Percentiles rank a stretch among this genome's conserved stretches.
Conservation (phyloP, 179 eudicot species). For the Spinacia oleracea region DNA sequence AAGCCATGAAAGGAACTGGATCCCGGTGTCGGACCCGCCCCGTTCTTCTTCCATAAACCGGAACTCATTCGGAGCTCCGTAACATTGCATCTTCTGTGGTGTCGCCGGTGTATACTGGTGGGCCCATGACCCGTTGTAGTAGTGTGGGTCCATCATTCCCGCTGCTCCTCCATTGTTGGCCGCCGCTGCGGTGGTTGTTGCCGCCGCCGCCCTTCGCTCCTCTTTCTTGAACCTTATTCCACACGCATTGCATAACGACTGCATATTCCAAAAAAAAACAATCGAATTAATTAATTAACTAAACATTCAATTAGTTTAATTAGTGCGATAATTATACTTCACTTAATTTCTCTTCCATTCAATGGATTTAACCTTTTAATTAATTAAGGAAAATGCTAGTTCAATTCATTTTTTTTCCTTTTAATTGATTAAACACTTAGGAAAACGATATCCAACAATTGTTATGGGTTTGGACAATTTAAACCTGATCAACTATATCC, state of each 20-base stretch:
- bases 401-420: too few species aligned
- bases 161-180: constrained; percentile 17
- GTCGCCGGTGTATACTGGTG: constrained; percentile 27
- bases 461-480: too few species aligned
- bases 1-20: constrained; percentile 63
- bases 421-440: too few species aligned
- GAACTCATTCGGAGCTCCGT: constrained; percentile 53
- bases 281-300: neutral
- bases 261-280: constrained; percentile 18
- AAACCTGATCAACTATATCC: too few species aligned
- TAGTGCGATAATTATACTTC: too few species aligned
- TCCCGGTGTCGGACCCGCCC: constrained; percentile 43
- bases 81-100: constrained; percentile 53
- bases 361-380: too few species aligned
- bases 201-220: constrained; percentile 83
- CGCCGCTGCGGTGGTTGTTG: constrained; percentile 37
- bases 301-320: too few species aligned
- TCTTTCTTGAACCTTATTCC: constrained; percentile 97
- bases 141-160: constrained; percentile 42
- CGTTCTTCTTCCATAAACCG: constrained; percentile 58
- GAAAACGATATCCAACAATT: too few species aligned
- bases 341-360: too few species aligned
- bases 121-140: constrained; percentile 53
- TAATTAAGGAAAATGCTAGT: too few species aligned
- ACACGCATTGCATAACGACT: constrained; percentile 97